Evolutionary conservation across 208 protist species (phyloP), one percentile per base, ranked within the genome.

Genomic region (Trypanosoma melophagium): DNA sequence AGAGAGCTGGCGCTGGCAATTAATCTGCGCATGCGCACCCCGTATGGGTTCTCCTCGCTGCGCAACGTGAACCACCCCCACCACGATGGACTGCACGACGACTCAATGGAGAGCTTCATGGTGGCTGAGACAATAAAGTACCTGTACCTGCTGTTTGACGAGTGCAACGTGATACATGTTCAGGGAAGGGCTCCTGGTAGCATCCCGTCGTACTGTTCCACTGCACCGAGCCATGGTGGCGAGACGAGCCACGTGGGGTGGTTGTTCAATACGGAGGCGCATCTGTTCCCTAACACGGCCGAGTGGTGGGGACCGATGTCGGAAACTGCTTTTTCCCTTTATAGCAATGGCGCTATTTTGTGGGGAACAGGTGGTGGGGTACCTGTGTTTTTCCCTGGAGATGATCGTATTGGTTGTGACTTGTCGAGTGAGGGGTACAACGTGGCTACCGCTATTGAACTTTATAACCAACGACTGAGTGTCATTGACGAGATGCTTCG

Each of bases 51-150:
- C 50, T 65, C 84, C 47, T 45, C 49, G 1, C 59, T 92, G 57
- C 49, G 64, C 24, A 53, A 80, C 47, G 70, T 80, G 3, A 19
- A 59, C 14, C 54, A 74, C 21, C 73, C 65, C 0, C 65, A 77
- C 47, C 38, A 74, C 17, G 74, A 90, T 53, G 24, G 38, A 31
- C 19, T 41, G 14, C 58, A 77, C 49, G 38, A n/a, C 7, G 92
- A 98, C 70, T 31, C 65, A 19, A 98, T 98, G 95, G 94, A 99
- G 53, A 93, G 80, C 53, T 99, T 97, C 72, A 87, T 98, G 35
- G 55, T 98, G 16, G 74, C 87, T 0, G 97, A 99, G 73, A 99
- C 97, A n/a, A 73, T 98, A 40, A 98, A 99, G 71, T 99, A 99
- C 71, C 77, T 99, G 19, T 98, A 91, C 60, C 73, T 98, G n/a